Evolutionary conservation across 257 asterid genomes (phyloP), one percentile per base, ranked within the genome.

Genomic region (Cordia subcordata): DNA sequence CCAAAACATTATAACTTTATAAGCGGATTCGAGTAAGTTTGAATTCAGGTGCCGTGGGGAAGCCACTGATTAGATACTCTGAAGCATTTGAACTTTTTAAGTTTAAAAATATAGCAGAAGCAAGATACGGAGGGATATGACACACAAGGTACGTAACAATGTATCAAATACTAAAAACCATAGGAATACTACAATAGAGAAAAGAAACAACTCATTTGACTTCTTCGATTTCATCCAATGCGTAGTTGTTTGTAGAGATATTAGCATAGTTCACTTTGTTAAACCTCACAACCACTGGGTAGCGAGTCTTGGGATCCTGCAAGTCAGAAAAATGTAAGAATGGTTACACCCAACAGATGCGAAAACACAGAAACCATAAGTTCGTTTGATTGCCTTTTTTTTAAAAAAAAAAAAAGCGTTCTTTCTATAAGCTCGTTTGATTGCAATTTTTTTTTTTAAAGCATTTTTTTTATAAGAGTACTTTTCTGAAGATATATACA

Each of bases 211-310:
- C 62, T 82, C 72, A 81, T 64, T 60, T 55, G 33, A 85, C 80
- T 58, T 72, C 66, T 61, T 87, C 84, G 0, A 90, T 77, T 78
- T 90, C 98, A 63, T 87, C 98, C 84, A 90, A 73, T 21, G 94
- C 95, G 45, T 85, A 90, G 82, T 90, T 90, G 98, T 90, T 90
- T 65, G 98, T 87, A 0, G 98, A 90, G 59, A 90, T 82, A 71
- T 87, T 90, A 0, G 98, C 95, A 60, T 87, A 90, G 60, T 90
- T 90, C 81, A 87, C 98, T 68, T 90, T 90, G 85, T 77, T 79
- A 77, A 90, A 90, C 77, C 98, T 53, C 72, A 90, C 95, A 13
- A 90, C 98, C 68, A 87, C 96, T 10, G 96, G 98, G 76, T 90
- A 87, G 33, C 98, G 84, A 13, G 84, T 80, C 69, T 85, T 87